Base-by-base conservation (phyloP, 768 basidiomycete genomes). In the Tephrocybe sp. region DNA sequence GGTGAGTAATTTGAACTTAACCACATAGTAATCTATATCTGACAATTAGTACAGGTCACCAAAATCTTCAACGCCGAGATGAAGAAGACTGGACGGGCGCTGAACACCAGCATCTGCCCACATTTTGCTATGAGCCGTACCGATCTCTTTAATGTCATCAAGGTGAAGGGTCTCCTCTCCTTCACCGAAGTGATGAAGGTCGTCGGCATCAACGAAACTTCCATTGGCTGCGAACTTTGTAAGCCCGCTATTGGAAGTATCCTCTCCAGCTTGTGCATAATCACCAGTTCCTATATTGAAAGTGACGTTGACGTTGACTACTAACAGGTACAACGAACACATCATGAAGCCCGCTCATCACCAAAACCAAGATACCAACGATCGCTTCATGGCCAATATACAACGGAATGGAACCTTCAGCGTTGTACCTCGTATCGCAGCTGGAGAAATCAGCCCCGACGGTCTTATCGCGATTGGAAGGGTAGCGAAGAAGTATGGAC, bases 291-390 rank as follows among this genome's bases (percentile, higher is more conserved):
- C 21, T 30, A 11, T 24, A 27, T 9, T 22, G 34, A 16, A 4
- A 26, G 18, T 34, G 15, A 24, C 2, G 30, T 11, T 12, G 30
- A 39, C 4, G 27, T 28, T 42, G 11, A 18, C 13, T 30, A 7
- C 19, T n/a, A 25, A 12, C 30, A 69, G 66, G 47, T 80, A 77
- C 65, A 88, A 87, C 54, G 85, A 86, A 55, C 78, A 79, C 54
- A 67, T 90, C 45, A 75, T 89, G 74, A 67, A 76, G 13, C 78
- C 81, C 0, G 71, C 65, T 11, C 86, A 87, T 56, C 84, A 84
- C 53, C 74, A 82, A 52, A 82, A 84, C 44, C 86, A 88, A 61
- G 86, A 87, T 51, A 87, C 86, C 2, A 87, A 88, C 54, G 86
- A 88, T 57, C 74, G 73, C 46, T 87, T 76, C 64, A 63, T 89